phyloP scores from a whole-genome alignment of 768 basidiomycete species.

The Lentinus tigrinus region DNA sequence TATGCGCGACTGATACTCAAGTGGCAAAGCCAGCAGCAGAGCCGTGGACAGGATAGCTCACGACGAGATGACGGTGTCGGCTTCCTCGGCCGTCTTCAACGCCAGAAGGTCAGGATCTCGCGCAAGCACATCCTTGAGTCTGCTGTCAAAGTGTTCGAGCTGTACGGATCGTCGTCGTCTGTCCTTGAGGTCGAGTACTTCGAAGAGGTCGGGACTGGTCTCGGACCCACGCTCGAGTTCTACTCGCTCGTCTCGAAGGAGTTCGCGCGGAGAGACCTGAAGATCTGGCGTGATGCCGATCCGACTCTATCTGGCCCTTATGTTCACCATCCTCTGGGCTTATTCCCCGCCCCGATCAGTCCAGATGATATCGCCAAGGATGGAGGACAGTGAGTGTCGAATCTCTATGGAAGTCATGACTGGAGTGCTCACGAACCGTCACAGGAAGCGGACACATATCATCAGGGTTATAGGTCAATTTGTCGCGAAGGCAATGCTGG shows the following conservation, averaged over 20 bases:
- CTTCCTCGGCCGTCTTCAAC: constrained; percentile 87
- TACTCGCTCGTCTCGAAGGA: constrained; percentile 97
- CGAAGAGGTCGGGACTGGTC: constrained; percentile 96
- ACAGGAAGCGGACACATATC: constrained; percentile 80
- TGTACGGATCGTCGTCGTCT: constrained; percentile 92
- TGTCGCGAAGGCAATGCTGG: constrained; percentile 94
- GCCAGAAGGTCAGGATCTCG: constrained; percentile 96
- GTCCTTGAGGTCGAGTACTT: constrained; percentile 98
- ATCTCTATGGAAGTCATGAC: not conserved
- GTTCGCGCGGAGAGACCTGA: constrained; percentile 84
- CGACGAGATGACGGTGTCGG: constrained; percentile 89
- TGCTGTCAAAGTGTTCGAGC: constrained; percentile 92
- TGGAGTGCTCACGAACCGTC: not conserved
- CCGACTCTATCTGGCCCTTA: constrained; percentile 56
- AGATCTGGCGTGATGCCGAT: constrained; percentile 91
- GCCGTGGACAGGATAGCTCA: constrained; percentile 72
- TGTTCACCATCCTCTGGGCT: constrained; percentile 80
- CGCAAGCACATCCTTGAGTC: constrained; percentile 94
- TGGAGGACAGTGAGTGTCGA: constrained; percentile 63
- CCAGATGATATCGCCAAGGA: constrained; percentile 68
- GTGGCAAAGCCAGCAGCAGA: constrained; percentile 85
- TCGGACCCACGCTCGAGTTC: constrained; percentile 97
- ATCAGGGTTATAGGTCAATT: constrained; percentile 93
- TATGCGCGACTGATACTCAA: constrained; percentile 94
- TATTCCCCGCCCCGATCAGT: constrained; percentile 86